phyloP scores from a whole-genome alignment of 495 filamentous ascomycete genomes.

The Clavariopsis aquatica region DNA sequence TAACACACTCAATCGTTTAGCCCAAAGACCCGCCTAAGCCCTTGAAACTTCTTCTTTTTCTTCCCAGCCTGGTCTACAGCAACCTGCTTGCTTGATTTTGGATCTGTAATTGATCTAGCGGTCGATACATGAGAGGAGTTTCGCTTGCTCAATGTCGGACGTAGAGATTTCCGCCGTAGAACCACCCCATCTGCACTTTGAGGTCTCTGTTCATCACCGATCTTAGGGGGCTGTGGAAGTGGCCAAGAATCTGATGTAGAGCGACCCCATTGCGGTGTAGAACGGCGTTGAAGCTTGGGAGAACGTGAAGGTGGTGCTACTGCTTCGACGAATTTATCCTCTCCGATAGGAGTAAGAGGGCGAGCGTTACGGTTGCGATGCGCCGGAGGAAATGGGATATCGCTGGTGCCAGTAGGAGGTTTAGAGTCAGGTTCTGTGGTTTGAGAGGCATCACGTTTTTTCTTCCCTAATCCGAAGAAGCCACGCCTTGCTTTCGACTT shows the following conservation, averaged over 20 bases:
- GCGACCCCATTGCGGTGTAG: constrained; percentile 33
- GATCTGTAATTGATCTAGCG: constrained; percentile 15
- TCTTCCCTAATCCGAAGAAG: constrained; percentile 43
- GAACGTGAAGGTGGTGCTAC: constrained; percentile 12
- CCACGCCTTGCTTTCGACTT: constrained; percentile 37
- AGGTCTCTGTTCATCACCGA: constrained; percentile 36
- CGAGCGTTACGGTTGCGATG: constrained; percentile 13
- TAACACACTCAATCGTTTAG: constrained; percentile 50
- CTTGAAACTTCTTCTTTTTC: constrained; percentile 64
- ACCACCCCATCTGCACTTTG: constrained; percentile 33
- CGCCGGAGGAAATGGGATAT: constrained; percentile 18
- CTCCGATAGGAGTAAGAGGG: constrained; percentile 35
- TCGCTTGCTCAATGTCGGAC: constrained; percentile 33
- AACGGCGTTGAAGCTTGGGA: constrained; percentile 37
- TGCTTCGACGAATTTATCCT: constrained; percentile 27
- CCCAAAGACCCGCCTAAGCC: constrained; percentile 58
- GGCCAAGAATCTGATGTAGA: constrained; percentile 39
- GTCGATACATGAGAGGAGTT: constrained; percentile 18
- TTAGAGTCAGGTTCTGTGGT: neutral
- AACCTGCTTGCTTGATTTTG: constrained; percentile 29
- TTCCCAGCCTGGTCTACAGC: constrained; percentile 46
- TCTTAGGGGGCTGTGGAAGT: constrained; percentile 32
- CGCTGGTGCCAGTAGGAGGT: neutral
- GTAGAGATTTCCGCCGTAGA: constrained; percentile 9
- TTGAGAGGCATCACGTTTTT: constrained; percentile 29